Percentiles rank a stretch among this genome's conserved stretches.
phyloP scores from a whole-genome alignment of 2,329 filamentous ascomycete species.

The Ophioceras dolichostomum region DNA sequence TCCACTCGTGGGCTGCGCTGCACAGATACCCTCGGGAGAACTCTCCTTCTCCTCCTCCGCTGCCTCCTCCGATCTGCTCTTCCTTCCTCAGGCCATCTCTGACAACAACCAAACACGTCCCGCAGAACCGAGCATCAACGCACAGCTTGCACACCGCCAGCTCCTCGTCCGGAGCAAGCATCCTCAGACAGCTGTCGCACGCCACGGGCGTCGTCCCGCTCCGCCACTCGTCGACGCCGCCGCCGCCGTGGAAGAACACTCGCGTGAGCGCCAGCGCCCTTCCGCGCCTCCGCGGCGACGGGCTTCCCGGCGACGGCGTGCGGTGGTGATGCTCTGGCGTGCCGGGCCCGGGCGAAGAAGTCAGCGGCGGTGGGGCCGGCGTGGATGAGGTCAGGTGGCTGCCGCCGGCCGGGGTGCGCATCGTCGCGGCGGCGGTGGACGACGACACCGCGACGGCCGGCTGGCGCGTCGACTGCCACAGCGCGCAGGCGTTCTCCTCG shows the following conservation, averaged over 20 bases:
- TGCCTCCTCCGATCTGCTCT: background rate
- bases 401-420: background rate
- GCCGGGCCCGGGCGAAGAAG: background rate
- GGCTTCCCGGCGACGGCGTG: background rate
- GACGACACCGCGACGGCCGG: too few relatives aligned
- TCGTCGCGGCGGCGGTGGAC: background rate
- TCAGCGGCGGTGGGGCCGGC: background rate
- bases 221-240: background rate
- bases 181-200: background rate
- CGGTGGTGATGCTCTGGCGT: background rate
- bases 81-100: background rate
- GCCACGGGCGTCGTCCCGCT: background rate
- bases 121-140: slow-evolving; percentile 1
- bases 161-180: slow-evolving; percentile 1
- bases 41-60: background rate
- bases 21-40: background rate
- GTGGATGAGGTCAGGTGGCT: background rate
- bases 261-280: background rate
- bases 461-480: background rate
- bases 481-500: background rate
- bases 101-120: background rate
- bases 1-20: background rate
- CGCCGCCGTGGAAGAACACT: background rate
- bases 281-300: background rate
- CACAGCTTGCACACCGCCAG: slow-evolving; percentile 2